Evolutionary conservation across 2,329 filamentous ascomycete genomes (phyloP), one percentile per base, ranked within the genome.

Genomic region (Aspergillus pseudoviridinutans): DNA sequence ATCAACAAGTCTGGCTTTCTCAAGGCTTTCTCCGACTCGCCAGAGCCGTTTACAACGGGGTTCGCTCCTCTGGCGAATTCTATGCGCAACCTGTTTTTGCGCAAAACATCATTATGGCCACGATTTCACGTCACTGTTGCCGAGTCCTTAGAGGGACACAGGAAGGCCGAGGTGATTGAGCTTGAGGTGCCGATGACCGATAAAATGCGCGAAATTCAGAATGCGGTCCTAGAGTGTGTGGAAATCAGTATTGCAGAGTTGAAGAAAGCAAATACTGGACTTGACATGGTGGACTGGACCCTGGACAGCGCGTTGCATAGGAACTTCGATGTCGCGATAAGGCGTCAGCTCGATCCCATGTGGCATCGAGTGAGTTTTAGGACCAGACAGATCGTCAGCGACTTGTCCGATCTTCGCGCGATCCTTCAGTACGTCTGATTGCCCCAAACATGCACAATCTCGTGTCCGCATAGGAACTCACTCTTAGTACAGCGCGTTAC

Each of bases 271-370:
- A 97, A 97, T 68, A 84, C 87, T 1, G 92, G 92, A 2, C 79
- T 99, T 6, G 93, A 97, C 65, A 92, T 97, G 86, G 92, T 95
- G 58, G 92, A 97, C 68, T 97, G 93, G 93, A 97, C 91, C 51
- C 80, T 96, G 20, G 93, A 97, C 73, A 97, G 90, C 69, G 93
- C 93, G 38, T 77, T 97, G 59, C 89, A 97, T 64, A 90, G 89
- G 69, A 96, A 92, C 67, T 99, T 99, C 72, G 94, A 97, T 71
- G 80, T 90, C 59, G 88, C 92, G 55, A 87, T 99, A 52, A 84
- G 93, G 60, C 84, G 92, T 57, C 94, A 99, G 73, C 79, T 99
- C 20, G 92, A 97, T 69, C 92, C 93, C 4, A 92, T 97, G 58
- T 99, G 94, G 94, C 94, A 99, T 77, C 86, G 94, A 54, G 90